Conservation (phyloP, 73 alveolate species). For the Paramecium sexaurelia region DNA sequence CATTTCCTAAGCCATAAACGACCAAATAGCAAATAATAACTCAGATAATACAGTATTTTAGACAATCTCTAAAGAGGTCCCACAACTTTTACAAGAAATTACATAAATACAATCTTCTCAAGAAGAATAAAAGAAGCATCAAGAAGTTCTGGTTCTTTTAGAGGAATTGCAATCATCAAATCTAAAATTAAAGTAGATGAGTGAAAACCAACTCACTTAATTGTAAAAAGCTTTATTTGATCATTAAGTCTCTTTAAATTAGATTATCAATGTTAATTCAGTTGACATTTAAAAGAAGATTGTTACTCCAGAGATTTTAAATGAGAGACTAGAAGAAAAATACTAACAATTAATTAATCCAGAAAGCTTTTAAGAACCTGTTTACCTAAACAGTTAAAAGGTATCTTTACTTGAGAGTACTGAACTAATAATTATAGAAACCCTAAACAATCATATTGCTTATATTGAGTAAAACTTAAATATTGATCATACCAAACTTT, state of each 20-base stretch:
- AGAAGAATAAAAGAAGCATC: neutral
- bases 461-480: neutral
- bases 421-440: neutral
- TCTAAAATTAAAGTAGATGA: neutral
- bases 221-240: neutral
- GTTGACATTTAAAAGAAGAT: neutral
- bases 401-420: neutral
- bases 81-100: neutral
- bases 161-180: neutral
- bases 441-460: neutral
- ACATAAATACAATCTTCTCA: neutral
- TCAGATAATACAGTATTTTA: neutral
- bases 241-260: neutral
- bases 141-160: neutral
- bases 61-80: neutral
- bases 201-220: neutral
- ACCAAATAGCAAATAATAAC: neutral
- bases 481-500: neutral
- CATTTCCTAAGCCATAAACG: neutral
- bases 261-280: neutral
- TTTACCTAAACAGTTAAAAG: neutral
- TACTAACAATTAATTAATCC: neutral
- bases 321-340: neutral
- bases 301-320: neutral
- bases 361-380: neutral